Evolutionary conservation across 352 stramenopile genomes (phyloP).

Genomic region (Globisporangium canariense): DNA sequence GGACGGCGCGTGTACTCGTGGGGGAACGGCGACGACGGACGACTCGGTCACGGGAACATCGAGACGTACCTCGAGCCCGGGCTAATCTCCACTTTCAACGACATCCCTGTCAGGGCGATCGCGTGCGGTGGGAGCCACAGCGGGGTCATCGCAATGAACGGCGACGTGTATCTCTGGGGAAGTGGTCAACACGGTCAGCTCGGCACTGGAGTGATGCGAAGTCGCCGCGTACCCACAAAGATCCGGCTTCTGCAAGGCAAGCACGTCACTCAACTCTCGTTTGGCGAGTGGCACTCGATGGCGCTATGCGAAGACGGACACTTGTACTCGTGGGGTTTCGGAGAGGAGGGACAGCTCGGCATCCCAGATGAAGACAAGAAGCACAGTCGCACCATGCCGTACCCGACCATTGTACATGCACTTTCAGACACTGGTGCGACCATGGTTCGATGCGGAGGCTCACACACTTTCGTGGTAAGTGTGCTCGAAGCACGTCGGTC

Average conservation of each 20-base stretch:
- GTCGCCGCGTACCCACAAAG: conserved; percentile 35
- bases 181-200: conserved; percentile 56
- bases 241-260: conserved; percentile 46
- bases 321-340: conserved; percentile 67
- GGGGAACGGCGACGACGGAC: conserved; percentile 64
- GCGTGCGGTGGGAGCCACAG: conserved; percentile 61
- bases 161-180: conserved; percentile 61
- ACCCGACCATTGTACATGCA: conserved; percentile 44
- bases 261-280: conserved; percentile 41
- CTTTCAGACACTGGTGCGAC: conserved; percentile 59
- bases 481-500: conserved; percentile 50
- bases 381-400: conserved; percentile 31
- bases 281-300: conserved; percentile 74
- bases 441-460: conserved; percentile 47
- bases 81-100: conserved; percentile 29
- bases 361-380: conserved; percentile 43
- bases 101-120: conserved; percentile 33
- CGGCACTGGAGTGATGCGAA: conserved; percentile 35
- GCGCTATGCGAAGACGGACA: conserved; percentile 49
- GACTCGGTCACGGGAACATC: conserved; percentile 47
- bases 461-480: conserved; percentile 66
- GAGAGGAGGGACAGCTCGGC: conserved; percentile 66
- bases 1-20: conserved; percentile 46
- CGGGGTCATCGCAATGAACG: conserved; percentile 32
- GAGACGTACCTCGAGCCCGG: conserved; percentile 42